Base-by-base conservation (phyloP, 257 asterid species). In the Solanum phureja region DNA sequence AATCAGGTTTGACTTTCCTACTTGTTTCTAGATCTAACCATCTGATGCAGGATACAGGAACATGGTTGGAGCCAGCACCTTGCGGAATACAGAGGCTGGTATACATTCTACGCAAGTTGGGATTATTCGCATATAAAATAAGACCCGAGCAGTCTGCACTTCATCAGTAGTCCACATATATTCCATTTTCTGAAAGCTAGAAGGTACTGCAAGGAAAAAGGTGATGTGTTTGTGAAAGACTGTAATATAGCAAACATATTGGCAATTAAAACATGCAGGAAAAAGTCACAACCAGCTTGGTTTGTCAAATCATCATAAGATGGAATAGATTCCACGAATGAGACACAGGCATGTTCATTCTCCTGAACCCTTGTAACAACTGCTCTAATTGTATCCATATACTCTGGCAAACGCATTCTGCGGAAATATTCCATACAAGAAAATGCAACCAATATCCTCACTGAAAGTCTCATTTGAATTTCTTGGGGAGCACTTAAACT, bases 371-470 rank as follows among this genome's bases (percentile, higher is more conserved):
- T 93, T 44, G 89, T 91, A 74, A 95, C 93, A 76, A 96, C 96
- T 69, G 95, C 94, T 93, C 99, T 92, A 69, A 97, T 95, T 31
- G 98, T 93, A 91, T 97, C 99, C 98, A 95, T 92, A 87, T 97
- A 97, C 90, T 95, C 99, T 6, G 98, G 93, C 95, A 97, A 91
- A 68, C 96, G 98, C 92, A 94, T 93, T 92, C 99, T 92, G 21
- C 98, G 97, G 87, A 97, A 97, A 93, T 94, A 97, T 87, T 94
- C 99, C 98, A 97, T 92, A 87, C 98, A 97, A 86, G 99, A 97
- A 92, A 97, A 94, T 1, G 98, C 93, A 87, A 92, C 92, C 93
- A 95, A 89, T 90, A 95, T 92, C 89, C 90, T 92, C 24, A 97
- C 95, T 13, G 98, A 95, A 89, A 91, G 89, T 87, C 91, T 89